phyloP scores from a whole-genome alignment of 352 stramenopile genomes.

The Blastocystis sp. region DNA sequence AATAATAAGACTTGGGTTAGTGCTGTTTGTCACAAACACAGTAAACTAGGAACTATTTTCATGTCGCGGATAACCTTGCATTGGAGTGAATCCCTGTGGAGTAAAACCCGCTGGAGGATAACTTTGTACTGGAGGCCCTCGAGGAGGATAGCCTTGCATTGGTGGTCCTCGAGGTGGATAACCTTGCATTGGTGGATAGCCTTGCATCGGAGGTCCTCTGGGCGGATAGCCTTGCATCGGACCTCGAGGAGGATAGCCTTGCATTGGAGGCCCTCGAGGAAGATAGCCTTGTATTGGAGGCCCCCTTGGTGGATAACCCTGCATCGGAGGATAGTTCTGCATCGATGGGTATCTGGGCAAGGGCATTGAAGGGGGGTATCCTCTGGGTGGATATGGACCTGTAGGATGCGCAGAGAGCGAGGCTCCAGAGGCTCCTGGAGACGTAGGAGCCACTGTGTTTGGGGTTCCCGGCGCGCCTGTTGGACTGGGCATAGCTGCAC shows the following conservation, averaged over 20 bases:
- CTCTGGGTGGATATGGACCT: background rate
- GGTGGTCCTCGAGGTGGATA: background rate
- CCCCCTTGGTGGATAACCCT: background rate
- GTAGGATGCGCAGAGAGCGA: background rate
- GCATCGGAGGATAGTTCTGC: background rate
- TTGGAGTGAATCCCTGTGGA: background rate
- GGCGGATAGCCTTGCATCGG: background rate
- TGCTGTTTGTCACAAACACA: no score
- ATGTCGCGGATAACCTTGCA: background rate
- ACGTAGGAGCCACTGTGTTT: background rate
- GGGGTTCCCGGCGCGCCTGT: background rate
- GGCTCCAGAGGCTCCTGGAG: background rate
- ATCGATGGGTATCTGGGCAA: background rate
- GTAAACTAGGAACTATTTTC: no score
- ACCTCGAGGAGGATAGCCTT: background rate
- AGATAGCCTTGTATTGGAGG: background rate
- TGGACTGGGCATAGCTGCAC: background rate
- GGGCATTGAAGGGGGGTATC: background rate
- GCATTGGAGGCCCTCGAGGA: background rate
- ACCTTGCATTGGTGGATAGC: background rate
- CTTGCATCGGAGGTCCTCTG: background rate
- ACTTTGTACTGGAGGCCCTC: background rate
- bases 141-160: background rate
- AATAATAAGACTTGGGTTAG: no score
- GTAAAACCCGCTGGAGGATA: background rate